Percentiles rank a stretch among this genome's conserved stretches.
Evolutionary conservation across 352 stramenopile species (phyloP).

Genomic region (Pythium rhizo-oryzae): DNA sequence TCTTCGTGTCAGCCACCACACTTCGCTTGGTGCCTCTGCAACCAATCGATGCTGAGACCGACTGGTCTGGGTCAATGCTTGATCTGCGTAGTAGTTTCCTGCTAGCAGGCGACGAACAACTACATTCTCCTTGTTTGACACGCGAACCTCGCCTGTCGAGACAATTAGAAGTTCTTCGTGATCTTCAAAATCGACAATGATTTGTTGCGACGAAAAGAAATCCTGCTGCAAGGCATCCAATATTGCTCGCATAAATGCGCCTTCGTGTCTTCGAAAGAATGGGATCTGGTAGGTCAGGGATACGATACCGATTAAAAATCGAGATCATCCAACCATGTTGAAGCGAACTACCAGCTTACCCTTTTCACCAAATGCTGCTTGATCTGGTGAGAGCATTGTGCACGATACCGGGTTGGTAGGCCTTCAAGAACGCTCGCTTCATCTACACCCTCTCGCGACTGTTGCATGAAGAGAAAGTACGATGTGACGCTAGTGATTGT

Average conservation of each 20-base stretch:
- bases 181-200: conserved; percentile 14
- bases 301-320: too few relatives aligned
- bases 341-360: too few relatives aligned
- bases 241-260: conserved; percentile 26
- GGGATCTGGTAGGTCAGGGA: too few relatives aligned
- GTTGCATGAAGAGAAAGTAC: conserved; percentile 77
- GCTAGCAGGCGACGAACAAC: conserved; percentile 10
- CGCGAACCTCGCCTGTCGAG: conserved; percentile 20
- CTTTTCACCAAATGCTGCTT: conserved; percentile 24
- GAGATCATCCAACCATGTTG: too few relatives aligned
- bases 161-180: conserved; percentile 28
- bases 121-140: conserved; percentile 9
- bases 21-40: conserved; percentile 30
- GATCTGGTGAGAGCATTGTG: conserved; percentile 26
- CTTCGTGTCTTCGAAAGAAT: conserved; percentile 24
- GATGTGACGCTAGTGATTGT: conserved; percentile 38
- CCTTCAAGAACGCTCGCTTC: conserved; percentile 19
- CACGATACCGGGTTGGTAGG: conserved; percentile 23
- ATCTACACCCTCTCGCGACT: conserved; percentile 43
- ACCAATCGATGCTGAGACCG: conserved; percentile 23
- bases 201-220: conserved; percentile 27
- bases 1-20: conserved; percentile 30
- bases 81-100: conserved; percentile 23
- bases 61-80: conserved; percentile 6
- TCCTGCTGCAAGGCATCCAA: conserved; percentile 21